Percentiles rank a stretch among this genome's conserved stretches.
Evolutionary conservation across 129 eudicot species (phyloP).

Genomic region (Dittrichia graveolens): DNA sequence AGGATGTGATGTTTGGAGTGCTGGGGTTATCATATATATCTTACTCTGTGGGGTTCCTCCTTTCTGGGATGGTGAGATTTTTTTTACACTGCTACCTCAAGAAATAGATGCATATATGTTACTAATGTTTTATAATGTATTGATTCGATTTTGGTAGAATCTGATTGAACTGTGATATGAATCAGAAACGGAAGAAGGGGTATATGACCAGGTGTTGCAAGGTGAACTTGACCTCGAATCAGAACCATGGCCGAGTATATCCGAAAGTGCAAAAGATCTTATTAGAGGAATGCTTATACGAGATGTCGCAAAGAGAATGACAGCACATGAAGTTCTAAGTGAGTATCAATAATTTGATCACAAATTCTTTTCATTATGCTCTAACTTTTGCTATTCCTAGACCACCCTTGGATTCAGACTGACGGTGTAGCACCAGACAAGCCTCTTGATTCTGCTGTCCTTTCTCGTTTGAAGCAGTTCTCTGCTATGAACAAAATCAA

Average conservation of each 20-base stretch:
- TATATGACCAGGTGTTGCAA: slow-evolving; percentile 72
- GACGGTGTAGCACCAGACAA: slow-evolving; percentile 82
- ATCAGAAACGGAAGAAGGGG: slow-evolving; percentile 86
- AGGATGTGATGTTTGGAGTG: slow-evolving; percentile 97
- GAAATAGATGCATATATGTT: no score
- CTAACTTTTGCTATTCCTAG: slow-evolving; percentile 33
- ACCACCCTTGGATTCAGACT: slow-evolving; percentile 89
- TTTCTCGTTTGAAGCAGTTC: slow-evolving; percentile 86
- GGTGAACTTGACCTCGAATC: slow-evolving; percentile 92
- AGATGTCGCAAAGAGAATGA: slow-evolving; percentile 64
- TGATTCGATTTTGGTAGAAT: not conserved
- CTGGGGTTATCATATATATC: slow-evolving; percentile 87
- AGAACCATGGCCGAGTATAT: slow-evolving; percentile 94
- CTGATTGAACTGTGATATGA: slow-evolving; percentile 23
- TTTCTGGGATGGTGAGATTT: slow-evolving; percentile 87
- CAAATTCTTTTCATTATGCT: not conserved
- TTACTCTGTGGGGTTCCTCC: slow-evolving; percentile 89
- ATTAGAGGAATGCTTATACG: slow-evolving; percentile 76
- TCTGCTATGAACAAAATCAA: slow-evolving; percentile 91
- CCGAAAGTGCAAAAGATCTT: slow-evolving; percentile 85
- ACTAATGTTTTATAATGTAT: not conserved
- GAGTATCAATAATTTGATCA: slow-evolving; percentile 28
- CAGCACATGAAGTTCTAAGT: slow-evolving; percentile 83
- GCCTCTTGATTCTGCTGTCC: slow-evolving; percentile 83
- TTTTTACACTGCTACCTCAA: not conserved